Evolutionary conservation across 345 rosid species (phyloP).

Genomic region (Citrus maxima): DNA sequence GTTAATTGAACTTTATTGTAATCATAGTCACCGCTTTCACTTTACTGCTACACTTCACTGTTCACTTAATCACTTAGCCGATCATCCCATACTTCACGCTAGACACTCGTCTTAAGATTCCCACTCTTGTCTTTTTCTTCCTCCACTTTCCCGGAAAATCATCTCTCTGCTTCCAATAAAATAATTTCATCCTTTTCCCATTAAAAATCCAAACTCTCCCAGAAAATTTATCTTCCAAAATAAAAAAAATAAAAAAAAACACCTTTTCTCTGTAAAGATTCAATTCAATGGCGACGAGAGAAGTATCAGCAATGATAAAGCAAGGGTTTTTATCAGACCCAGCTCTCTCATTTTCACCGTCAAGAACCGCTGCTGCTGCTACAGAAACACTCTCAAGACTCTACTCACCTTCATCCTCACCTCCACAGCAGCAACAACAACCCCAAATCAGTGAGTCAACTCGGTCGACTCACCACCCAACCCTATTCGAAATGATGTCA

Average conservation of each 20-base stretch:
- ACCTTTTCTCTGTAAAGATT: too few species aligned
- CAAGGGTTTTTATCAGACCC: slow-evolving; percentile 78
- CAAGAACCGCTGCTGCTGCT: slow-evolving; percentile 34
- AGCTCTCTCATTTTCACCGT: slow-evolving; percentile 63
- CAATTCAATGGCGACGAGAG: slow-evolving; percentile 62
- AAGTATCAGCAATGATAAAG: slow-evolving; percentile 74
- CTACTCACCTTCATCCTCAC: slow-evolving; percentile 42
- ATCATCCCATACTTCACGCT: slow-evolving; percentile 32
- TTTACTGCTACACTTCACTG: neutral
- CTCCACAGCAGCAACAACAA: slow-evolving; percentile 25
- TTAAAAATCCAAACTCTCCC: neutral
- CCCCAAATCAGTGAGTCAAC: slow-evolving; percentile 15
- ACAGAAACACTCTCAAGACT: slow-evolving; percentile 15
- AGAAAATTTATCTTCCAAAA: neutral
- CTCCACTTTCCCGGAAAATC: slow-evolving; percentile 7
- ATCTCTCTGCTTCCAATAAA: slow-evolving; percentile 7
- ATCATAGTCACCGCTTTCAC: neutral
- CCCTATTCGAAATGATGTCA: slow-evolving; percentile 95
- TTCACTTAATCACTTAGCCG: neutral
- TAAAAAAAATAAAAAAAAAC: slow-evolving; percentile 8
- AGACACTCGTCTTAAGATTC: slow-evolving; percentile 41
- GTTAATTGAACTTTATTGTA: neutral
- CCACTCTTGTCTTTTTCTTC: slow-evolving; percentile 14
- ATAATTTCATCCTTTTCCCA: neutral
- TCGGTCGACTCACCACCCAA: slow-evolving; percentile 4